Base-by-base conservation (phyloP, 257 asterid species). In the Fraxinus pennsylvanica region DNA sequence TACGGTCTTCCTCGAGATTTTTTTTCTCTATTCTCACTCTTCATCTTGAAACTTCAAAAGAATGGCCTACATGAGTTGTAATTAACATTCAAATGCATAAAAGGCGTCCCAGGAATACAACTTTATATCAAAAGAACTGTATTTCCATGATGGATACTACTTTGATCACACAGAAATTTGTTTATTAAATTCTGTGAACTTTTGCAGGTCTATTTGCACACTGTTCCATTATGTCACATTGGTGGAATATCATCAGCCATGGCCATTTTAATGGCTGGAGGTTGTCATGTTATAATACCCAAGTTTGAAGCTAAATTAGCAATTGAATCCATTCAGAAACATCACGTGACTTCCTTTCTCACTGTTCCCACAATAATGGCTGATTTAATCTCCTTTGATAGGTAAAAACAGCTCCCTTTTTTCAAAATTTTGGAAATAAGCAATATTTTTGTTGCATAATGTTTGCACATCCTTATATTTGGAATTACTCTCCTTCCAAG, bases 181-280 rank as follows among this genome's bases (percentile, higher is more conserved):
- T 54, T n/a, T 5, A 30, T 21, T 19, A 39, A 52, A 83, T 67
- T 39, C 13, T 22, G 17, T 27, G 19, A 73, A 45, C 32, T 78
- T 21, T 69, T 78, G 61, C 82, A 94, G 98, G 88, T 95, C 9
- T 92, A 91, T 82, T 84, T 95, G 75, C 98, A 95, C 82, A 91
- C 96, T 8, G 92, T 95, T 70, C 98, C 99, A 0, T 65, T 95
- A 54, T 95, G 98, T 86, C 99, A 95, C 82, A 90, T 95, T 67
- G 99, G 99, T 36, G 99, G 99, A 38, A 89, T 95, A 79, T 93
- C 99, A 47, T 91, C 99, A 9, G 98, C 99, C 38, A 47, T 95
- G 87, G 97, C 99, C 75, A 57, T 90, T 89, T 76, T 93, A 86
- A 93, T 95, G 97, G 91, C 87, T 1, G 98, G 97, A 35, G 96